Base-by-base conservation (phyloP, 2,329 filamentous ascomycete genomes). In the Ophioceras dolichostomum region DNA sequence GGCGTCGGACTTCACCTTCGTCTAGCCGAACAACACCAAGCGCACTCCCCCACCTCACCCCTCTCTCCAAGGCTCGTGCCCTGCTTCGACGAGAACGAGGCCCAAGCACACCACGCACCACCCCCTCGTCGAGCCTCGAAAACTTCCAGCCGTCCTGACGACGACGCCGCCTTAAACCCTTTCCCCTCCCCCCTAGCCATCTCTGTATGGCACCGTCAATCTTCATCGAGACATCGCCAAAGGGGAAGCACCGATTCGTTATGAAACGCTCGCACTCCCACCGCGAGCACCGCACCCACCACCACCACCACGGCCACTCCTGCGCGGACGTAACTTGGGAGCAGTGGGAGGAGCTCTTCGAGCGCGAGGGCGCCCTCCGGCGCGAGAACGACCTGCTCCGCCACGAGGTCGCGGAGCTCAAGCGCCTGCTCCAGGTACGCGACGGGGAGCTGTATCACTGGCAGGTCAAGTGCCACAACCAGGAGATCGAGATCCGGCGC, bases 161-260 rank as follows among this genome's bases (percentile, higher is more conserved):
- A n/a, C n/a, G n/a, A n/a, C n/a, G n/a, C n/a, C n/a, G n/a, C n/a
- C n/a, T n/a, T n/a, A n/a, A n/a, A n/a, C n/a, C n/a, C n/a, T n/a
- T n/a, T 26, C 24, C 17, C 14, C 24, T 28, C 14, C 34, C 22
- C 10, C 21, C 13, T 18, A 18, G 19, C 34, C 13, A 18, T 9
- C 34, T 7, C 34, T 9, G n/a, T 1, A 36, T 36, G 34, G 21
- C 21, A 16, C 34, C 16, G 16, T 21, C 26, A n/a, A 36, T 28
- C 34, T 27, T 36, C 24, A 36, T 36, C 34, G 34, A 36, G 34
- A 19, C 24, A 17, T 21, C 22, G 22, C 22, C 18, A 14, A 31
- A 14, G 3, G 18, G 24, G 34, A 18, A 16, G 34, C 19, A 14
- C 13, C 13, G 29, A 14, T 18, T 14, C 14, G 19, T 14, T 18